Conservation (phyloP, 345 rosid species). For the Boechera divaricarpa region DNA sequence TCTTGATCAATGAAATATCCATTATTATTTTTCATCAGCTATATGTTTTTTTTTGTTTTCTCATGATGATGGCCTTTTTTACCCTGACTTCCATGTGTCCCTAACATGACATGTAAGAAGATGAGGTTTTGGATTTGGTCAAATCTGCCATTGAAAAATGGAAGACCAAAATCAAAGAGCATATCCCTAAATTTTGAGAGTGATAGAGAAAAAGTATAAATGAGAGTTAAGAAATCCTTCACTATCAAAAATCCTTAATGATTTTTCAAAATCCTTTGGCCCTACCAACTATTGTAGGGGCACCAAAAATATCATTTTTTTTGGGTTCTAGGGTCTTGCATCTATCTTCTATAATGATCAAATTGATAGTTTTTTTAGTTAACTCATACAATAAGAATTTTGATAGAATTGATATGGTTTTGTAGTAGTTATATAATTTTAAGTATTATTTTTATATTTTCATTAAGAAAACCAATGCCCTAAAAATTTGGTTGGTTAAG, state of each 20-base stretch:
- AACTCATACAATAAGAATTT: neutral
- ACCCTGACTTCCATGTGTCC: constrained; percentile 31
- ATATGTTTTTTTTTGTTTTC: neutral
- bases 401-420: neutral
- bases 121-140: constrained; percentile 35
- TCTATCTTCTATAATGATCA: neutral
- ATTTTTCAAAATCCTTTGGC: constrained; percentile 19
- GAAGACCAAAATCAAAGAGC: constrained; percentile 38
- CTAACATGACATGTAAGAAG: constrained; percentile 27
- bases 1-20: neutral
- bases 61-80: constrained; percentile 34
- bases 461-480: neutral
- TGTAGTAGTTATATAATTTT: neutral
- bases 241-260: constrained; percentile 5
- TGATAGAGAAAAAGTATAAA: neutral
- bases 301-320: constrained; percentile 5
- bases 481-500: neutral
- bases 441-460: too few relatives aligned
- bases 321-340: neutral
- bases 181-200: neutral
- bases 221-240: constrained; percentile 3
- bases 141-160: constrained; percentile 30
- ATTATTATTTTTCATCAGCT: neutral
- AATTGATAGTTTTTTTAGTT: neutral
- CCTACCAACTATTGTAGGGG: constrained; percentile 12